Base-by-base conservation (phyloP, 2,329 filamentous ascomycete genomes). In the Neopestalotiopsis clavispora region DNA sequence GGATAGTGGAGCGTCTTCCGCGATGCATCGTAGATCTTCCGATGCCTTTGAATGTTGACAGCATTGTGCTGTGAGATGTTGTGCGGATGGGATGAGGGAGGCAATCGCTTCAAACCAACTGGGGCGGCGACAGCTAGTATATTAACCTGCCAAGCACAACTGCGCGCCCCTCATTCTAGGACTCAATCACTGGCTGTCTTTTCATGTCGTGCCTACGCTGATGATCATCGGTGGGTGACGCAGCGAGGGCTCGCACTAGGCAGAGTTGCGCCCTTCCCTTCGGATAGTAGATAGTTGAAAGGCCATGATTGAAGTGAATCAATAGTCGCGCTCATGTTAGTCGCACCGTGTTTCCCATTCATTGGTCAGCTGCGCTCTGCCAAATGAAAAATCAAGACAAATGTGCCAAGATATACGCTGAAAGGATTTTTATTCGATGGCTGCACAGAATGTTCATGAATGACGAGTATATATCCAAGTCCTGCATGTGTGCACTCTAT, bases 311-410 rank as follows among this genome's bases (percentile, higher is more conserved):
- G 12, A 12, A 49, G 38, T 49, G 23, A 28, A 65, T 65, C 62
- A 30, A 49, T 49, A 49, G 62, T 65, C 20, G 6, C 38, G 40
- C 20, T 13, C n/a, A 20, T 49, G 62, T 30, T 14, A 56, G 62
- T 65, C 20, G 23, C 45, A 56, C 45, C 7, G 38, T 65, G 45
- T 65, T 40, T 65, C 62, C n/a, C 20, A 40, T n/a, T 65, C n/a
- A 49, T 65, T 65, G 62, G 40, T 49, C 62, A 56, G 23, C 40
- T 65, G 62, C 23, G 17, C 10, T 13, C 23, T 34, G 7, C 59
- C 59, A 62, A 65, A 65, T 65, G 62, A 65, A 49, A 40, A 34
- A 49, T 34, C 40, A 52, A 49, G 62, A 65, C 62, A 65, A 10
- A 13, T 20, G 32, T 49, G 38, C 40, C 28, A 17, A 30, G 40